Evolutionary conservation across 2,329 filamentous ascomycete species (phyloP), one percentile per base, ranked within the genome.

Genomic region (Microsporum audouinii): DNA sequence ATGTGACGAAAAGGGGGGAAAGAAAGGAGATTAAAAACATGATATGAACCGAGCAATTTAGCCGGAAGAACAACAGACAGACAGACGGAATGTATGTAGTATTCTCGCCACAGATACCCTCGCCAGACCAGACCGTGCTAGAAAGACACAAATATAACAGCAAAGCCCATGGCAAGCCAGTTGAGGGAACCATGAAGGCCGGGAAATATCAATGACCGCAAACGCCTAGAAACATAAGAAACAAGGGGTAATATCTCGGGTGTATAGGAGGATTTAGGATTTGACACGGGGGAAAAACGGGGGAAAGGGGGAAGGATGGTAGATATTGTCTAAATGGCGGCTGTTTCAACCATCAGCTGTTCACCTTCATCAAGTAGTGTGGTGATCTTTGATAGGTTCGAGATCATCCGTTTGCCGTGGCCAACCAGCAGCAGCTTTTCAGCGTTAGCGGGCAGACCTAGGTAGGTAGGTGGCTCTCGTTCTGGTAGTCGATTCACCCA

Each of bases 401-500:
- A 82, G 68, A 96, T 86, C 82, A 96, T 86, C 69, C 87, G 88
- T 70, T 84, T 83, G 49, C 92, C 95, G 69, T 96, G 85, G 1
- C 89, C 91, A 12, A 96, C 89, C 36, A 99, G 81, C 68, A 99
- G 75, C 71, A 99, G 73, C 77, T 97, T 99, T 84, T 99, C 94
- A 23, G 94, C 94, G 72, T 99, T 96, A 33, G 90, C 89, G 39
- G 94, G 94, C 66, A 99, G 76, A 27, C 94, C 95, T 14, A 99
- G 80, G 71, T 96, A 99, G 0, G 91, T 96, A 3, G 94, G 94
- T 33, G 95, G 95, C 74, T 99, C 94, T 68, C 94, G 85, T 80
- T 99, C 94, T 0, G 94, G 94, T 64, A 99, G 79, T 63, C 84
- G 84, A 68, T 95, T 89, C 64, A 99, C 89, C 95, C 95, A 99